Base-by-base conservation (phyloP, 805 yeast species). In the Cyberlindnera japonica region DNA sequence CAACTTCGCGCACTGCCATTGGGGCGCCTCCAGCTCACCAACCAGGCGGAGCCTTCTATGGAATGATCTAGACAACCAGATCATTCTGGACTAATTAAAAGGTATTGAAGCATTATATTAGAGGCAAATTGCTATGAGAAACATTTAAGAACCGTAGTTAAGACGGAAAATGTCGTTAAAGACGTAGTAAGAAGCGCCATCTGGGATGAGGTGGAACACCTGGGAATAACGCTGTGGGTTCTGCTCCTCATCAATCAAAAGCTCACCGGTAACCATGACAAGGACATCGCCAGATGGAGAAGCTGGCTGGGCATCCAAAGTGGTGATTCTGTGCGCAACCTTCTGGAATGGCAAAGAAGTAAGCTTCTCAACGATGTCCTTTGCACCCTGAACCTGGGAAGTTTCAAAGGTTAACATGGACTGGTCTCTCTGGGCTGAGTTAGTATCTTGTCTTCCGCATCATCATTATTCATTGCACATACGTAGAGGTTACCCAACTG, bases 391-490 rank as follows among this genome's bases (percentile, higher is more conserved):
- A 51, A 85, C 74, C 73, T 91, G 97, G 44, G 89, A 73, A 40
- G 90, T 81, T 71, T 93, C 99, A 58, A 93, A 93, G 35, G 99
- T 93, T 68, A 93, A 74, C 99, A 93, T 93, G 21, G 97, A 89
- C 63, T 86, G 90, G 47, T 88, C 96, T 64, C 99, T 85, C 79
- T 47, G 40, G 71, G 11, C 3, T 13, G 9, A 14, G 27, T 35
- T 25, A 27, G 33, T 21, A 13, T n/a, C 12, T 23, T 19, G 38
- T 22, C n/a, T n/a, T n/a, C n/a, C n/a, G n/a, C n/a, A n/a, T n/a
- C n/a, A n/a, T n/a, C n/a, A n/a, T n/a, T n/a, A n/a, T n/a, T n/a
- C n/a, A n/a, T n/a, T n/a, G n/a, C n/a, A 67, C 72, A 32, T 64
- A 74, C 78, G 81, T 91, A 91, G 58, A 91, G 77, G 71, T 86